Conservation (phyloP, 306 rosid genomes). For the Ziziphus jujuba region DNA sequence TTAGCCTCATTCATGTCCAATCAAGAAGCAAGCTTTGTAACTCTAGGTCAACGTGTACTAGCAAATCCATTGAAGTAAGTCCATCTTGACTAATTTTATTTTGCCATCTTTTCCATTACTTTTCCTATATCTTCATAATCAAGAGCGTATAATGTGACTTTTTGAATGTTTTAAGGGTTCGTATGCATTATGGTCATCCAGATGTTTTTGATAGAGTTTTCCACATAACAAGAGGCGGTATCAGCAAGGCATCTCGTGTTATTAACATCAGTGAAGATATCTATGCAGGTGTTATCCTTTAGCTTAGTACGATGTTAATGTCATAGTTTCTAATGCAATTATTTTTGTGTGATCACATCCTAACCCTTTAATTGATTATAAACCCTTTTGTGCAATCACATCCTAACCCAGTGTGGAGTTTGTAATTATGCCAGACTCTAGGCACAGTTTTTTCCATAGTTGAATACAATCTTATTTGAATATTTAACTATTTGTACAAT, state of each 20-base stretch:
- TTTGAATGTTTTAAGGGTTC: conserved; percentile 56
- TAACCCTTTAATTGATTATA: no score
- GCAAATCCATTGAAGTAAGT: conserved; percentile 94
- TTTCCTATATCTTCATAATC: conserved; percentile 10
- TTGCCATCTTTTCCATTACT: conserved; percentile 17
- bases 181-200: conserved; percentile 98
- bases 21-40: conserved; percentile 92
- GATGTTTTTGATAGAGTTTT: conserved; percentile 95
- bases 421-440: no score
- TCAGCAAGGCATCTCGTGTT: conserved; percentile 95
- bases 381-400: no score
- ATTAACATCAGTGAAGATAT: conserved; percentile 95
- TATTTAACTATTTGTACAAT: not conserved
- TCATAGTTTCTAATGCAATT: not conserved
- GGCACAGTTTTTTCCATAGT: not conserved
- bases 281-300: conserved; percentile 57
- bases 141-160: conserved; percentile 12
- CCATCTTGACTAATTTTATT: not conserved
- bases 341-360: no score
- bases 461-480: not conserved
- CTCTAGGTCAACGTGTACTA: conserved; percentile 92
- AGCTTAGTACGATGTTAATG: not conserved
- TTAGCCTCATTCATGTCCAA: conserved; percentile 87
- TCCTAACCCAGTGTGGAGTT: no score
- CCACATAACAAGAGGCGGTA: conserved; percentile 94